Base-by-base conservation (phyloP, 1,139 yeast species). In the Hanseniaspora uvarum region DNA sequence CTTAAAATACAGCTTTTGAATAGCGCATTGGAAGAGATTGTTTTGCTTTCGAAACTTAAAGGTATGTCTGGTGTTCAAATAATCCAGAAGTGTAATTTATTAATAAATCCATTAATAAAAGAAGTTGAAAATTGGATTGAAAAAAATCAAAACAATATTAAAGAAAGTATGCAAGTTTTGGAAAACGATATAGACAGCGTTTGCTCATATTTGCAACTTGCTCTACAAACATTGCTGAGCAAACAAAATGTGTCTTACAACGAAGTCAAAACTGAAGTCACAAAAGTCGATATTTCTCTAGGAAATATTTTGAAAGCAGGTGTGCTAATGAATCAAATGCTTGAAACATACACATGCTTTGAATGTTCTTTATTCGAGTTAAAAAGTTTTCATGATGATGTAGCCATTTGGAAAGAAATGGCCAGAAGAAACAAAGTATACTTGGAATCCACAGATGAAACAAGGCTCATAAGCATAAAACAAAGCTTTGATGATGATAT, bases 401-500 rank as follows among this genome's bases (percentile, higher is more conserved):
- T 28, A 21, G 52, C 55, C 26, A 31, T 47, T 23, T 85, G 94
- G 94, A 83, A 82, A 60, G 94, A 85, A 61, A n/a, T 48, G 16
- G 30, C 47, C 11, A 41, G 55, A 43, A 47, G 49, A 31, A 24
- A 23, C 5, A 21, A 18, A n/a, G 7, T 53, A 10, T 28, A 19
- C 14, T 31, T 47, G 11, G 40, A 40, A 14, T 14, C 16, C 5
- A 4, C 19, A 16, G 44, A 43, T n/a, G 52, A 56, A 2, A 80
- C 69, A 60, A 59, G 64, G 5, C 64, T 64, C 10, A 61, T 86
- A 38, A 67, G 63, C 11, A 70, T 86, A 2, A 65, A 64, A 2
- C 94, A 86, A 61, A 77, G 77, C 61, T 79, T 82, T 56, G 74
- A 83, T 61, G 95, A 86, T 66, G 87, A 79, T 0, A 69, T 94